phyloP scores from a whole-genome alignment of 2,329 filamentous ascomycete genomes.

The Calonectria leucothoes region DNA sequence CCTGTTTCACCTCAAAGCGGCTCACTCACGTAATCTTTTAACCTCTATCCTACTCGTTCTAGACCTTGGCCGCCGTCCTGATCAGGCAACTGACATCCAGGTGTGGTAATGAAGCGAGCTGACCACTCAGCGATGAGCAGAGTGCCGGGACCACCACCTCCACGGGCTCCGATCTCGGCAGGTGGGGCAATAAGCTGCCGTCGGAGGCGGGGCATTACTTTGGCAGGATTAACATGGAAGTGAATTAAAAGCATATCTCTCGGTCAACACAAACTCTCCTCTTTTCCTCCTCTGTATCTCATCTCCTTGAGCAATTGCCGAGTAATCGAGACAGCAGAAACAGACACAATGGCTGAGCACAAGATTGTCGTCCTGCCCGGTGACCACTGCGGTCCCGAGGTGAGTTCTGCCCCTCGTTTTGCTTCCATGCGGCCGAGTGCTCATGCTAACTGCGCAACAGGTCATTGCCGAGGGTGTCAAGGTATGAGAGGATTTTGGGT shows the following conservation, averaged over 20 bases:
- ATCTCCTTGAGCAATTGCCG: slow-evolving; percentile 7
- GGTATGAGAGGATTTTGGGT: slow-evolving; percentile 58
- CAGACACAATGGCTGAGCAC: slow-evolving; percentile 69
- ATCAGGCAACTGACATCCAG: slow-evolving; percentile 31
- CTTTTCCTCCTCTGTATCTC: slow-evolving; percentile 16
- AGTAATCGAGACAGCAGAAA: slow-evolving; percentile 1
- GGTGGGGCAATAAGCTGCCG: slow-evolving; percentile 43
- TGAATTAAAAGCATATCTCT: slow-evolving; percentile 24
- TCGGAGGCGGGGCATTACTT: slow-evolving; percentile 39
- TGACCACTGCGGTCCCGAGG: slow-evolving; percentile 90
- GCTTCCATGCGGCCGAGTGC: not conserved
- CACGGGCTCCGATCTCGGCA: slow-evolving; percentile 52
- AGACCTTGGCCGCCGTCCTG: not conserved
- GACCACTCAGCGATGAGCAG: slow-evolving; percentile 34
- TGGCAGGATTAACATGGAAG: slow-evolving; percentile 4
- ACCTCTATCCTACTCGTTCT: not conserved
- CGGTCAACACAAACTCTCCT: slow-evolving; percentile 10
- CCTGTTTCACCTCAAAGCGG: not conserved
- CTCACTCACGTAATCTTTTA: slow-evolving; percentile 1
- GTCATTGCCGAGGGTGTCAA: slow-evolving; percentile 88
- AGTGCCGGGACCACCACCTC: slow-evolving; percentile 31
- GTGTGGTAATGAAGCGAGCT: slow-evolving; percentile 28
- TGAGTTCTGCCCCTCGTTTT: slow-evolving; percentile 52
- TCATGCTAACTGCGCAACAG: slow-evolving; percentile 48
- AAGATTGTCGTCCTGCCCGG: slow-evolving; percentile 86